Evolutionary conservation across 2,329 filamentous ascomycete species (phyloP), one percentile per base, ranked within the genome.

Genomic region (Penicillium occitanis): DNA sequence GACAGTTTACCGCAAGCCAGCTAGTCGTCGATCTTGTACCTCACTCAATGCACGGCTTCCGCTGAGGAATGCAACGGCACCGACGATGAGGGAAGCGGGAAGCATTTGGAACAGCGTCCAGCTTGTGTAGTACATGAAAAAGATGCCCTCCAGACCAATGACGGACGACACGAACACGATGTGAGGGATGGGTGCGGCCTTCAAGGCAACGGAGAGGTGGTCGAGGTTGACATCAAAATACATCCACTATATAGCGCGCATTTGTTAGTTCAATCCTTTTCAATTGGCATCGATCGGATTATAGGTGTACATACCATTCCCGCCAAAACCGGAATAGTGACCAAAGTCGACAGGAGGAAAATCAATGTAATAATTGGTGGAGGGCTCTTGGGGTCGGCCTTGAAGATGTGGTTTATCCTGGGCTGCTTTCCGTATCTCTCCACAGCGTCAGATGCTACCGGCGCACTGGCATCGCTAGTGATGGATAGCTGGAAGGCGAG

Each of bases 61-160:
- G 76, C 92, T 97, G 69, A 98, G 79, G 75, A 96, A 92, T 11
- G 91, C 87, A 64, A 93, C 86, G 30, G 86, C 79, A 17, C 89
- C 88, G 35, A 95, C 86, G 51, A 88, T 80, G 40, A 84, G 84
- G 63, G 90, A 88, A 30, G 88, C 88, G 4, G 93, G 93, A 60
- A 99, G 83, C 14, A 88, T 88, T 82, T 97, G 90, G 85, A 98
- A 97, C 55, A 99, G 84, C 74, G 90, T 97, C 93, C 94, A 97
- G 74, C 82, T 87, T 63, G 87, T 90, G 81, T 98, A 98, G 85
- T 99, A 99, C 70, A 97, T 81, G 83, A 95, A 94, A 81, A 99
- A 97, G 65, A 97, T 88, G 17, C 87, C 91, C 79, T 99, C 95
- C 83, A 99, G 91, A 25, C 89, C 88, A 46, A 97, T 68, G 65